Evolutionary conservation across 202 grass and related monocot species (phyloP), one percentile per base, ranked within the genome.

Genomic region (Setaria italica): DNA sequence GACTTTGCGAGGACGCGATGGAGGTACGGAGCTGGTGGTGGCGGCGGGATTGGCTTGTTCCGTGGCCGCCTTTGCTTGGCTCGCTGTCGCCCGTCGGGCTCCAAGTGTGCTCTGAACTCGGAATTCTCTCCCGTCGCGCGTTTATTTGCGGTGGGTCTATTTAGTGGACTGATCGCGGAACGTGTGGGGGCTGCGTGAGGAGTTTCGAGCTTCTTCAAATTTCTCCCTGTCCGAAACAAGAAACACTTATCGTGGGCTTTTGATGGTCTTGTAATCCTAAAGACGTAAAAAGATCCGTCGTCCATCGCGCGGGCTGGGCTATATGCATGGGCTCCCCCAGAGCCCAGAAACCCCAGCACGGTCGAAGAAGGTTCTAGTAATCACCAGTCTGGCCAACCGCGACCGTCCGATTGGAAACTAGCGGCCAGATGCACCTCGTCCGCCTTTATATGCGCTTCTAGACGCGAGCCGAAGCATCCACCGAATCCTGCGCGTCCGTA

Each of bases 341-440:
- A 68, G 11, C 7, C 48, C 1, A 2, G n/a, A 68, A 16, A 32
- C 39, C 67, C 51, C n/a, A 1, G 3, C 15, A 35, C 12, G 2
- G 1, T 62, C 0, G 84, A 90, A 90, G 67, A 90, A 90, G 67
- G 9, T 90, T 90, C 89, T 81, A 87, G 89, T 64, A 80, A 3
- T 58, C 46, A 30, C 54, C 1, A 32, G 80, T 15, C 25, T 2
- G 43, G 3, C 16, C 3, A 57, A 41, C 62, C 13, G 1, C 0
- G 1, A 41, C 70, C 76, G 63, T 84, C 80, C 63, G 0, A 13
- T 41, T 8, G 10, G 0, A 6, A 76, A 56, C 15, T 20, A 37
- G 79, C 85, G 56, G 37, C 2, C 0, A 0, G 43, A 80, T 62
- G 17, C 14, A 20, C 25, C 20, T 13, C 16, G 7, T 6, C 30